Percentiles rank a stretch among this genome's conserved stretches.
Evolutionary conservation across 306 rosid genomes (phyloP).

Genomic region (Astragalus glycyphyllos): DNA sequence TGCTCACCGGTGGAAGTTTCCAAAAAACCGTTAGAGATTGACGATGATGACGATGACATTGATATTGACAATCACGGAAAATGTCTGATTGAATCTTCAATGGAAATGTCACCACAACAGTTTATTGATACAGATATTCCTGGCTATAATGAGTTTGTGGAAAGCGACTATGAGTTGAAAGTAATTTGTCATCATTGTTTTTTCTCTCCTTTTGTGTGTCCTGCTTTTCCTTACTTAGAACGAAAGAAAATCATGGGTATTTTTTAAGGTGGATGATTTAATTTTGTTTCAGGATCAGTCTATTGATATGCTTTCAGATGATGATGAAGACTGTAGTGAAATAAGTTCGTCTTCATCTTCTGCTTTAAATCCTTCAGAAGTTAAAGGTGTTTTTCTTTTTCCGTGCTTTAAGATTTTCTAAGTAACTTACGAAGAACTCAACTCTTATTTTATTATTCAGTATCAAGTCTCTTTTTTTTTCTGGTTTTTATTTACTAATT

Average conservation of each 20-base stretch:
- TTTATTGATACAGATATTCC: conserved; percentile 40
- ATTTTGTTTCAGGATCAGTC: conserved; percentile 45
- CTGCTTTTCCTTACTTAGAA: neutral
- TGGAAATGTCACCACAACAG: conserved; percentile 30
- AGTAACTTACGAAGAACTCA: conserved; percentile 2
- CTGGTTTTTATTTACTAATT: conserved; percentile 19
- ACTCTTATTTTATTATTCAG: conserved; percentile 21
- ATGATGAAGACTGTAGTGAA: conserved; percentile 35
- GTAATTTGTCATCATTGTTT: conserved; percentile 43
- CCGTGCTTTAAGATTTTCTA: conserved; percentile 5
- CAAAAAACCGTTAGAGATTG: conserved; percentile 35
- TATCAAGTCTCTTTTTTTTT: neutral
- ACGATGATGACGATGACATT: neutral
- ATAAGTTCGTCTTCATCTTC: conserved; percentile 48
- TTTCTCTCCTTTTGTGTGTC: neutral
- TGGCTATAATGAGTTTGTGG: conserved; percentile 32
- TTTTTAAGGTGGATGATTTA: conserved; percentile 8
- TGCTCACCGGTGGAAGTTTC: conserved; percentile 33
- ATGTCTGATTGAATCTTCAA: conserved; percentile 23
- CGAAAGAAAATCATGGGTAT: neutral
- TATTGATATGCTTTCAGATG: conserved; percentile 39
- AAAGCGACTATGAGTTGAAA: conserved; percentile 41
- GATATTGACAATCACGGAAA: conserved; percentile 15
- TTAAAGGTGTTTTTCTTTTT: conserved; percentile 43
- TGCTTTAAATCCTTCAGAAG: conserved; percentile 35